Evolutionary conservation across 176 grass and related monocot species (phyloP).

Genomic region (Cenchrus americanus): DNA sequence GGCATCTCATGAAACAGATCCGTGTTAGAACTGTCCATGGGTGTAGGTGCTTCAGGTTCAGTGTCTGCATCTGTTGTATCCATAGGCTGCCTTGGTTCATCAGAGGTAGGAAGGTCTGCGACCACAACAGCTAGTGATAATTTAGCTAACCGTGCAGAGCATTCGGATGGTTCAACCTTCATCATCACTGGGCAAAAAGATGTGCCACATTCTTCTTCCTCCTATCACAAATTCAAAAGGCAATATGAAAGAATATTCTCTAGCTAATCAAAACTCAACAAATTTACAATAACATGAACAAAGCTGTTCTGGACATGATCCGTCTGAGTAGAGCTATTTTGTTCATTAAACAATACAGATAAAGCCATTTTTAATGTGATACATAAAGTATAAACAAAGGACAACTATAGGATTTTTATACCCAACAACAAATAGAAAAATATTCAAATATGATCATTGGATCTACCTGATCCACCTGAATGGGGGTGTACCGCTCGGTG

Average conservation of each 20-base stretch:
- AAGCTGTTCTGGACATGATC: no score
- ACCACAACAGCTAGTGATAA: slow-evolving; percentile 22
- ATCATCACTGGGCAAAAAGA: neutral
- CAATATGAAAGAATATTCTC: neutral
- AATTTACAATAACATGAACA: no score
- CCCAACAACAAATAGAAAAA: neutral
- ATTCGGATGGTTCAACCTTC: slow-evolving; percentile 31
- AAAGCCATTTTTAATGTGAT: neutral
- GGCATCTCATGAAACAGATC: neutral
- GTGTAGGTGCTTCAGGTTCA: neutral
- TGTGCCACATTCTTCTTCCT: slow-evolving; percentile 15
- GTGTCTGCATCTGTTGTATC: neutral
- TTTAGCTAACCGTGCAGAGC: neutral
- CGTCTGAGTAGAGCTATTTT: neutral
- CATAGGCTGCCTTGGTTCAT: neutral
- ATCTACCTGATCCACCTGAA: slow-evolving; percentile 55
- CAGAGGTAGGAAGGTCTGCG: slow-evolving; percentile 20
- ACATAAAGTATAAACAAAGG: neutral
- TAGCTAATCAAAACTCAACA: no score
- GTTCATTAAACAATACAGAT: neutral
- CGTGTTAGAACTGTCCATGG: neutral
- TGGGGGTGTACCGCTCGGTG: slow-evolving; percentile 27
- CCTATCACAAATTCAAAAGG: slow-evolving; percentile 20
- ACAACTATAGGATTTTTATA: neutral
- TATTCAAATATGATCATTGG: neutral